Conservation (phyloP, 306 rosid genomes). For the Fragaria ananassa region DNA sequence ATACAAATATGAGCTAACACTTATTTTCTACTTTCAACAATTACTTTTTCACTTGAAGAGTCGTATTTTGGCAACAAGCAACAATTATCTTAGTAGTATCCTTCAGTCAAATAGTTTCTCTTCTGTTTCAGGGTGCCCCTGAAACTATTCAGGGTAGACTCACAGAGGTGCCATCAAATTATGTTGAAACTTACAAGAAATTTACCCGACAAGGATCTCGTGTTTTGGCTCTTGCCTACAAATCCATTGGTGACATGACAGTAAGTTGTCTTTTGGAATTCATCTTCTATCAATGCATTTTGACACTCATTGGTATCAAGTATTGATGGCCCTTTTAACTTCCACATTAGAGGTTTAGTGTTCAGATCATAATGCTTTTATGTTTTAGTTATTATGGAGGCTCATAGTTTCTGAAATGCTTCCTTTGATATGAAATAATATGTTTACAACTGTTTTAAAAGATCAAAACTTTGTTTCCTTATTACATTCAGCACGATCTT, state of each 20-base stretch:
- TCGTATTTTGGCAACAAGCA: neutral
- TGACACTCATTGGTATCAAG: neutral
- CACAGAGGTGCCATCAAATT: slow-evolving; percentile 62
- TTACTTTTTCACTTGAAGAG: neutral
- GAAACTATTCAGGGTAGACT: slow-evolving; percentile 95
- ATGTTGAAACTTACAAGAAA: slow-evolving; percentile 81
- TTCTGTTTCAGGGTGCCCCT: slow-evolving; percentile 85
- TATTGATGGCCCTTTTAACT: neutral
- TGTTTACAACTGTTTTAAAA: neutral
- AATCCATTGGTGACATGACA: slow-evolving; percentile 91
- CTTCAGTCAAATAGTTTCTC: neutral
- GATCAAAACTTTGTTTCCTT: neutral
- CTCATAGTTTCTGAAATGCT: neutral
- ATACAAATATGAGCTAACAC: neutral
- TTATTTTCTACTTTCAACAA: neutral
- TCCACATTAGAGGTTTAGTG: neutral
- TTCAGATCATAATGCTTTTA: neutral
- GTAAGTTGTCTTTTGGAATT: slow-evolving; percentile 48
- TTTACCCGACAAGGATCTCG: slow-evolving; percentile 98
- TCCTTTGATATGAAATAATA: neutral
- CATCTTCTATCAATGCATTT: neutral
- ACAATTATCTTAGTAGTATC: neutral
- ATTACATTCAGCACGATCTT: neutral
- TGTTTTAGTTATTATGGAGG: neutral
- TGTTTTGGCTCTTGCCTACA: slow-evolving; percentile 93